Base-by-base conservation (phyloP, 345 rosid genomes). In the Gossypium rotundifolium region DNA sequence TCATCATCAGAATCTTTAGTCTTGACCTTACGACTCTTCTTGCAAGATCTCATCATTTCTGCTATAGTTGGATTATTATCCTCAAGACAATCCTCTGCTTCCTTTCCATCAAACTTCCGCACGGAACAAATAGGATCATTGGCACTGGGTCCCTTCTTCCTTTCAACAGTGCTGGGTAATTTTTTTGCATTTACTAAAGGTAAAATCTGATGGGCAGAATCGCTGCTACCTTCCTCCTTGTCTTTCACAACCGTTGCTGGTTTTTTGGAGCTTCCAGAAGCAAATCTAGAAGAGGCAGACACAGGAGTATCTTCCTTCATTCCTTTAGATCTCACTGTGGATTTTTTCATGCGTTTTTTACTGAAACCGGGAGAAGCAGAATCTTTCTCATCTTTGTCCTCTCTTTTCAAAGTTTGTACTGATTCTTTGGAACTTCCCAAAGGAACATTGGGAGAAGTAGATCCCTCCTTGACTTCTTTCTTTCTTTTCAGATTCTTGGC, bases 11-110 rank as follows among this genome's bases (percentile, higher is more conserved):
- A 23, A 27, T 76, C 68, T 29, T 63, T 48, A 45, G 51, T 9
- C 46, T 11, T 13, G 14, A 9, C 17, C 48, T n/a, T 52, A 1
- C 9, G 38, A 16, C 14, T 51, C 59, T 67, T 75, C 52, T 51
- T 49, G 42, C 57, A 65, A 29, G 72, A 42, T 17, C 69, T 68
- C 29, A 59, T 48, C 60, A 78, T 48, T 59, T 73, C 77, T 3
- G 72, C 57, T 17, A 59, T 58, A n/a, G 77, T 68, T 54, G 61
- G 74, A 20, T 74, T 65, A 25, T 58, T 23, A 11, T 68, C 57
- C 58, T 70, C 74, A 5, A 48, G 44, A 52, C 58, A 45, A 74
- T 23, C 71, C 23, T 38, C 45, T 16, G 16, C 70, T 25, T 44
- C 61, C 38, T 20, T 42, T 62, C 45, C 58, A 20, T 14, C 29